Percentiles rank a stretch among this genome's conserved stretches.
These are phyloP conservation scores for Colletotrichum spinosum DNA, from an alignment of 2,329 filamentous ascomycete genomes.

Conservation along the genomic window DNA sequence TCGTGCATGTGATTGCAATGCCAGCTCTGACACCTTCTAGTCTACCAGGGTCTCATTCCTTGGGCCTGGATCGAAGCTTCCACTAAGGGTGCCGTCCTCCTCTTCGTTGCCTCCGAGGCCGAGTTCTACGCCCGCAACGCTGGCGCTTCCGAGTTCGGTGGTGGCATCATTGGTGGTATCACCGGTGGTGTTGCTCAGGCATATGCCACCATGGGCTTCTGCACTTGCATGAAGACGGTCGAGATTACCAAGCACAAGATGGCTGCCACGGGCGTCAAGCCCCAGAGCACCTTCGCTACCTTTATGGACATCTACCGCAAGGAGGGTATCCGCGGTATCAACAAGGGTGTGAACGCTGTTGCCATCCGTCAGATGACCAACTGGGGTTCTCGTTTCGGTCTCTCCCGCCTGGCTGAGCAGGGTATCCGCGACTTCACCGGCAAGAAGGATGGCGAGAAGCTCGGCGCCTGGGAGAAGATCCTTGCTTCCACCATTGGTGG, in stretches of 20 bases:
- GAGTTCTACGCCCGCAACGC: conserved; percentile 90
- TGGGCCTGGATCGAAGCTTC: conserved; percentile 99
- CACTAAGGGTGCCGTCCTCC: conserved; percentile 97
- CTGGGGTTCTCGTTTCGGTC: conserved; percentile 96
- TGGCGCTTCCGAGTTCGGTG: conserved; percentile 87
- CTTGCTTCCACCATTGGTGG: conserved; percentile 87
- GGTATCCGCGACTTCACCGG: conserved; percentile 82
- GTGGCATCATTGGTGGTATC: conserved; percentile 92
- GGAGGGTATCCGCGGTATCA: conserved; percentile 95
- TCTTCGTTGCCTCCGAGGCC: conserved; percentile 98
- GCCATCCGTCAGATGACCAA: conserved; percentile 99
- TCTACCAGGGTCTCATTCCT: conserved; percentile 99
- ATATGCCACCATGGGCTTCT: conserved; percentile 99
- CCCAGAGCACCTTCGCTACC: conserved; percentile 90
- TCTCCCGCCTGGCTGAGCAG: conserved; percentile 90
- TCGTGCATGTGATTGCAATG: conserved; percentile 8
- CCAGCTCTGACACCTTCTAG: conserved; percentile 59
- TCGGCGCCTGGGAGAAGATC: conserved; percentile 88
- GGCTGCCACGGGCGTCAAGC: conserved; percentile 83
- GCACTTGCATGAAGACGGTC: conserved; percentile 99
- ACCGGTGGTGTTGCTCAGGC: conserved; percentile 95
- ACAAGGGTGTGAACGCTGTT: conserved; percentile 98
- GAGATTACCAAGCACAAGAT: conserved; percentile 99
- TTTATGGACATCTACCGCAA: conserved; percentile 97
- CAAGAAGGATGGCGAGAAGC: conserved; percentile 84